Conservation (phyloP, 495 filamentous ascomycete species). For the Cercophora samala region DNA sequence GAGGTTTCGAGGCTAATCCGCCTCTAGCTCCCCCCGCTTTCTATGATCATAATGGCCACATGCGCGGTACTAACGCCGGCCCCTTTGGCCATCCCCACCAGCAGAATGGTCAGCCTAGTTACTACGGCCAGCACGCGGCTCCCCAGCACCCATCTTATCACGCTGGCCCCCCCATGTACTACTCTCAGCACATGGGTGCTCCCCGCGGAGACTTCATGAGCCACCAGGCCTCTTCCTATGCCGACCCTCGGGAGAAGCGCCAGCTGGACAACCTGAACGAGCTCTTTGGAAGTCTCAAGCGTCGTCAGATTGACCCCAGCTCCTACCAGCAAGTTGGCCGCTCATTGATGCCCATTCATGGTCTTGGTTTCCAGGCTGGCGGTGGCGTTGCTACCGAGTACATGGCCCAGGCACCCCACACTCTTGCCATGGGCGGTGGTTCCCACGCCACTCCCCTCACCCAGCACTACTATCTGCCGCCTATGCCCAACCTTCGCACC, state of each 20-base stretch:
- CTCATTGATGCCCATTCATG: slow-evolving; percentile 70
- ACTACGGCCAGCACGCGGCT: slow-evolving; percentile 55
- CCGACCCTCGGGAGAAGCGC: slow-evolving; percentile 67
- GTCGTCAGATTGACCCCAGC: slow-evolving; percentile 77
- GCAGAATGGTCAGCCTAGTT: slow-evolving; percentile 46
- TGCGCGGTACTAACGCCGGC: slow-evolving; percentile 51
- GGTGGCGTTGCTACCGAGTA: slow-evolving; percentile 64
- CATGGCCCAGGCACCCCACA: slow-evolving; percentile 54
- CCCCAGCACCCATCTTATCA: slow-evolving; percentile 53
- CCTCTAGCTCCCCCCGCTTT: slow-evolving; percentile 53
- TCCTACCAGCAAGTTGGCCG: slow-evolving; percentile 81
- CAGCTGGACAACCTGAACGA: slow-evolving; percentile 85
- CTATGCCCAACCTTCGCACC: slow-evolving; percentile 80
- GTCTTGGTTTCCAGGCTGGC: slow-evolving; percentile 62
- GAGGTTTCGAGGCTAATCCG: slow-evolving; percentile 40
- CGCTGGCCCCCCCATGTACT: slow-evolving; percentile 55
- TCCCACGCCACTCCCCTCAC: slow-evolving; percentile 54
- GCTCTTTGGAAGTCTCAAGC: slow-evolving; percentile 89
- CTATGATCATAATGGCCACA: slow-evolving; percentile 57
- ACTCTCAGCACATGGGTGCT: slow-evolving; percentile 55
- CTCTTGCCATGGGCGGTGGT: slow-evolving; percentile 43
- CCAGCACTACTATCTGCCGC: slow-evolving; percentile 73
- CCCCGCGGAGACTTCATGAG: slow-evolving; percentile 46
- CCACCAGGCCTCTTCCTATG: slow-evolving; percentile 50
- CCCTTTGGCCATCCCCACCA: slow-evolving; percentile 52